Conservation (phyloP, 768 basidiomycete genomes). For the Boletus reticuloceps region DNA sequence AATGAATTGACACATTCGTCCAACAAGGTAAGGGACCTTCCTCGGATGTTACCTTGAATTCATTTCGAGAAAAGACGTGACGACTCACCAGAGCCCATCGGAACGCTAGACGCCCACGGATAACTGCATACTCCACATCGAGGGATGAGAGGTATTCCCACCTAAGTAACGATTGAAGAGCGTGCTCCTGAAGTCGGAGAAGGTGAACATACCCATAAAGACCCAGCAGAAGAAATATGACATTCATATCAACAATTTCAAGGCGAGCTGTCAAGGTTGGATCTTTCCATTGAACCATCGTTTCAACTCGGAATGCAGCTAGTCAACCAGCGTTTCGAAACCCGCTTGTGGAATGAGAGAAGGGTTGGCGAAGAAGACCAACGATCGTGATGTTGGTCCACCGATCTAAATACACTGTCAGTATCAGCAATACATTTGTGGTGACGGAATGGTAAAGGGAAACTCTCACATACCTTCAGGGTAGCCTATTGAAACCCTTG, state of each 20-base stretch:
- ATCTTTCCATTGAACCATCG: conserved; percentile 22
- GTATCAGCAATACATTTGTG: not conserved
- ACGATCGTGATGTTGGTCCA: not conserved
- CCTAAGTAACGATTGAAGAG: conserved; percentile 1
- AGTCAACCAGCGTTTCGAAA: not conserved
- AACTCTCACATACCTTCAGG: conserved; percentile 10
- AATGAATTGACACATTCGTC: conserved; percentile 15
- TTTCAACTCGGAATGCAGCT: not conserved
- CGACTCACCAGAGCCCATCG: conserved; percentile 25
- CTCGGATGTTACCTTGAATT: not conserved
- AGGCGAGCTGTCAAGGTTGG: conserved; percentile 6
- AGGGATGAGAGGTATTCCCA: conserved; percentile 26
- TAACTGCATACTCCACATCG: conserved; percentile 21
- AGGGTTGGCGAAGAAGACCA: not conserved
- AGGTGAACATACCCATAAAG: conserved; percentile 21
- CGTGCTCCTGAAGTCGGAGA: not conserved
- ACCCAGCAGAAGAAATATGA: conserved; percentile 17
- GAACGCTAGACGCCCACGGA: conserved; percentile 23
- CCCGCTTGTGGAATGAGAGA: not conserved
- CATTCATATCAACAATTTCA: not conserved
- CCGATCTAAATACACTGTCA: not conserved
- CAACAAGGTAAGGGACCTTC: conserved; percentile 27
- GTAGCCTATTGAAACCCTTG: not conserved
- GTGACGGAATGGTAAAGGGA: not conserved
- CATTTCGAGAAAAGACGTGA: not conserved